These are phyloP conservation scores for Diutina sp. DNA, from an alignment of 1,139 yeast species.

Conservation along the genomic window DNA sequence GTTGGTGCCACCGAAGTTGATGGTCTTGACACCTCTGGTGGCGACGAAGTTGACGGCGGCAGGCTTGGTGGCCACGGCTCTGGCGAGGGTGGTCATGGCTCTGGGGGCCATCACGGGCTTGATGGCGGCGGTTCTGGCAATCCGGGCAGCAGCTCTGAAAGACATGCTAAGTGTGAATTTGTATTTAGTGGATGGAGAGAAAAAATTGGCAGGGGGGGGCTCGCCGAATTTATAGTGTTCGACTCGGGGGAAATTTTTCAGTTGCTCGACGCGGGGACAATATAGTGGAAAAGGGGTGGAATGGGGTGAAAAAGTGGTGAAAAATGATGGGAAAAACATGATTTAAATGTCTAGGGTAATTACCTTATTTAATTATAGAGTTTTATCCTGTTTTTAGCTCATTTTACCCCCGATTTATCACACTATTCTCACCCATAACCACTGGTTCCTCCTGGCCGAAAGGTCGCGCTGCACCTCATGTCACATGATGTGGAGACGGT, in stretches of 20 bases:
- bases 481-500: not conserved
- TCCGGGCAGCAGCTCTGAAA: constrained; percentile 2
- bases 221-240: not conserved
- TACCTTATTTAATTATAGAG: not conserved
- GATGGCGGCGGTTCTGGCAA: constrained; percentile 2
- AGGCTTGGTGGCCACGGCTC: constrained; percentile 21
- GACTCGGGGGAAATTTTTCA: not conserved
- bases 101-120: constrained; percentile 2
- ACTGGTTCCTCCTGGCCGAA: not conserved
- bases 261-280: not conserved
- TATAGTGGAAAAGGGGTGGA: too few relatives aligned
- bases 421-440: not conserved
- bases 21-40: constrained; percentile 85
- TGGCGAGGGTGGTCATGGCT: constrained; percentile 1
- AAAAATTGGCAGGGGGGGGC: not conserved
- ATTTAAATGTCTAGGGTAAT: too few relatives aligned
- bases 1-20: constrained; percentile 92
- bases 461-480: not conserved
- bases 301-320: not conserved
- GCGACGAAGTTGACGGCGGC: constrained; percentile 19
- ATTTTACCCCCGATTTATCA: too few relatives aligned
- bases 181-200: not conserved
- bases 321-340: not conserved
- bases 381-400: too few relatives aligned
- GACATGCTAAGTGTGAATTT: not conserved